Evolutionary conservation across 306 rosid genomes (phyloP).

Genomic region (Rosa rugosa): DNA sequence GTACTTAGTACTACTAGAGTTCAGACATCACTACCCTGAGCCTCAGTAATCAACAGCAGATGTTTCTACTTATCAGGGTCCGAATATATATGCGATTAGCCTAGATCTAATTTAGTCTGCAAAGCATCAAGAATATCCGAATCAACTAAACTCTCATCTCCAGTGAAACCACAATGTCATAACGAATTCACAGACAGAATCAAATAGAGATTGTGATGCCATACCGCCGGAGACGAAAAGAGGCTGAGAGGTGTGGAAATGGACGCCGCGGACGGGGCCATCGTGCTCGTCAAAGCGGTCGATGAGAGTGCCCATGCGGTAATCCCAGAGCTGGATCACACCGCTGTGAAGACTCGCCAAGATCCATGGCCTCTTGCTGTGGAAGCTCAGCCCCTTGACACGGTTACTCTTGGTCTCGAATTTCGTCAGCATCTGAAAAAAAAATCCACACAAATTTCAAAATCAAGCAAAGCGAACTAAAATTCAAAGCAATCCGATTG

Average conservation of each 20-base stretch:
- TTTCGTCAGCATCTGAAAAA: conserved; percentile 38
- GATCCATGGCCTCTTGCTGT: conserved; percentile 50
- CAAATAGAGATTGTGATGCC: background rate
- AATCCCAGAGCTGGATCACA: conserved; percentile 49
- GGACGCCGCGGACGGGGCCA: conserved; percentile 47
- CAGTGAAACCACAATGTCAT: background rate
- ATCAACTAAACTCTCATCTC: background rate
- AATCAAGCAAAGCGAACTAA: background rate
- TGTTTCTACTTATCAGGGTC: background rate
- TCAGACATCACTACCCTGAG: background rate
- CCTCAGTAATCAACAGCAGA: background rate
- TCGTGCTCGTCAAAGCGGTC: conserved; percentile 50
- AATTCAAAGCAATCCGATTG: background rate
- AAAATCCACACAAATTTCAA: background rate
- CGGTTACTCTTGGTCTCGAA: conserved; percentile 51
- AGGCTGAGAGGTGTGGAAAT: conserved; percentile 48
- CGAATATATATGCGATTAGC: background rate
- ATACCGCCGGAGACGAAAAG: conserved; percentile 48
- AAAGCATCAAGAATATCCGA: background rate
- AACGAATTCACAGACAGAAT: background rate
- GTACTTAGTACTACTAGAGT: background rate
- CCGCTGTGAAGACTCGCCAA: conserved; percentile 49
- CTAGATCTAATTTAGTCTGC: conserved; percentile 7
- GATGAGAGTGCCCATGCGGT: conserved; percentile 48
- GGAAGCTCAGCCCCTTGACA: conserved; percentile 49